Conservation (phyloP, 306 rosid genomes). For the Fagus crenata region DNA sequence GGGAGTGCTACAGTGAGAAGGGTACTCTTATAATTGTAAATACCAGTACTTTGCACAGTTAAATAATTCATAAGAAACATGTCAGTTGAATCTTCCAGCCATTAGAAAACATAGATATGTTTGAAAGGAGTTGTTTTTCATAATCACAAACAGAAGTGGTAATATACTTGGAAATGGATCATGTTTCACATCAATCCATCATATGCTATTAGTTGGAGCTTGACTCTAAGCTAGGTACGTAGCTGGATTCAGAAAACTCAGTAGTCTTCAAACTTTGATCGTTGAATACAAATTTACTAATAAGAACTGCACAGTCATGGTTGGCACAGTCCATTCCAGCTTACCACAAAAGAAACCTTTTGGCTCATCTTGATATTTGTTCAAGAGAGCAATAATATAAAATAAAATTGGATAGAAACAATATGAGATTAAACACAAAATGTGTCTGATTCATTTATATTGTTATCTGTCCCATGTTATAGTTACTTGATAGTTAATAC, state of each 20-base stretch:
- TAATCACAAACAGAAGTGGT: background rate
- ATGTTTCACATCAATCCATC: background rate
- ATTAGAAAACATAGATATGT: background rate
- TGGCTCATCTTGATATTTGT: too few relatives aligned
- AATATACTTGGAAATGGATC: background rate
- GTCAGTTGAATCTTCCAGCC: background rate
- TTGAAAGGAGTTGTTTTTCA: background rate
- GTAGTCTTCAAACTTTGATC: too few relatives aligned
- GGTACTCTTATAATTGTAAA: background rate
- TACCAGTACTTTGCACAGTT: background rate
- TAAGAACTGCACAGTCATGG: background rate
- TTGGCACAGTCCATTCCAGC: background rate
- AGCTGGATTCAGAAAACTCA: too few relatives aligned
- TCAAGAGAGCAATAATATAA: too few relatives aligned
- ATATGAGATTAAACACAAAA: too few relatives aligned
- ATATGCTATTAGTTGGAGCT: background rate
- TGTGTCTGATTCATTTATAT: background rate
- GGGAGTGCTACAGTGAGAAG: background rate
- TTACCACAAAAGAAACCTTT: too few relatives aligned
- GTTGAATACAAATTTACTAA: background rate
- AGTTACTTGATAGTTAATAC: background rate
- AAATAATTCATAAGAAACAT: background rate
- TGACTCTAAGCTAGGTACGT: background rate
- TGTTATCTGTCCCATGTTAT: background rate
- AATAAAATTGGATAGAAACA: too few relatives aligned